phyloP scores from a whole-genome alignment of 1,139 yeast genomes.

The Barnettozyma hawaiiensis region DNA sequence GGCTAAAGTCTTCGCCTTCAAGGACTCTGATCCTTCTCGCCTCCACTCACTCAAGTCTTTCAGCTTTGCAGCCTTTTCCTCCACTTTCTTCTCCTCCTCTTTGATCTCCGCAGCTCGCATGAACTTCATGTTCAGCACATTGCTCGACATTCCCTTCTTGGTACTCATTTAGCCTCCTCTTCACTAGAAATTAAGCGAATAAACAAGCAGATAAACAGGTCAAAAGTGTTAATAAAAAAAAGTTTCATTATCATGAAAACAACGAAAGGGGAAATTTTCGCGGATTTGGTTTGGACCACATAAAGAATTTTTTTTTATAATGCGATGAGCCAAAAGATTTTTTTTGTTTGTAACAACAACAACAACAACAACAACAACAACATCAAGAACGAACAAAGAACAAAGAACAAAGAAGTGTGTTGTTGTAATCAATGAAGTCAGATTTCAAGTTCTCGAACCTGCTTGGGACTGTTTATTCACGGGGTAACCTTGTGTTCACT shows the following conservation, averaged over 20 bases:
- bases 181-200: too few relatives aligned
- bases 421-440: constrained; percentile 15
- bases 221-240: too few relatives aligned
- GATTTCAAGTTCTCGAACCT: constrained; percentile 65
- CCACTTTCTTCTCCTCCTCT: constrained; percentile 33
- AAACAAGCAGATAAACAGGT: too few relatives aligned
- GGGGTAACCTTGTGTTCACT: constrained; percentile 84
- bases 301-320: constrained; percentile 1
- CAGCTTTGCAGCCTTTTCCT: constrained; percentile 35
- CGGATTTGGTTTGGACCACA: too few relatives aligned
- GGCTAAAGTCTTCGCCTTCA: constrained; percentile 25
- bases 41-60: constrained; percentile 62
- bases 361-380: background rate
- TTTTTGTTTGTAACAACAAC: background rate
- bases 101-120: constrained; percentile 42
- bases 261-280: background rate
- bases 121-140: constrained; percentile 71
- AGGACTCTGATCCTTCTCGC: constrained; percentile 29
- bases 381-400: too few relatives aligned
- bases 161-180: constrained; percentile 6
- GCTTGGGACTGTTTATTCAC: constrained; percentile 89
- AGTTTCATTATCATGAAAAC: background rate
- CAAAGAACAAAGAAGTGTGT: too few relatives aligned
- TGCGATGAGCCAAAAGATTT: background rate
- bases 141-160: constrained; percentile 42